These are phyloP conservation scores for Leishmania martiniquensis DNA, from an alignment of 208 protist genomes.

Conservation along the genomic window DNA sequence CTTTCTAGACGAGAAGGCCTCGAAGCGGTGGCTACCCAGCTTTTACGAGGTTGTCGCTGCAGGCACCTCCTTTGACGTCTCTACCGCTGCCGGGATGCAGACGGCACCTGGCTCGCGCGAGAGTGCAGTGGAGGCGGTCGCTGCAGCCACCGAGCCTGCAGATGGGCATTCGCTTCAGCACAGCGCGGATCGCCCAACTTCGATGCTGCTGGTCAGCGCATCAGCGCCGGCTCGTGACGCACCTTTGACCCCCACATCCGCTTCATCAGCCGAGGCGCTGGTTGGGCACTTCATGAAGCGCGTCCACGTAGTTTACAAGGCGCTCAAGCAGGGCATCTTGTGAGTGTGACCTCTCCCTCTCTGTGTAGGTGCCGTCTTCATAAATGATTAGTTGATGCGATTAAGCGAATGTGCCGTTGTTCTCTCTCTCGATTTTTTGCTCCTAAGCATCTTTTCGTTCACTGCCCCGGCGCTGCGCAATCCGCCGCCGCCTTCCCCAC, in stretches of 20 bases:
- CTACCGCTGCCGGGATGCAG: neutral
- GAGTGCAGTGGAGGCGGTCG: neutral
- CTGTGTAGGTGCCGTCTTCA: neutral
- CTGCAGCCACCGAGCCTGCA: neutral
- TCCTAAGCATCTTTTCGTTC: neutral
- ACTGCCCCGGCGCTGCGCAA: neutral
- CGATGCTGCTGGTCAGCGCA: slow-evolving; percentile 10
- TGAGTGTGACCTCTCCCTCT: slow-evolving; percentile 16
- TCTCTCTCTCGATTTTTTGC: neutral
- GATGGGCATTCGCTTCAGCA: slow-evolving; percentile 5
- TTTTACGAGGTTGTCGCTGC: slow-evolving; percentile 79
- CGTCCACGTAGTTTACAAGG: slow-evolving; percentile 72
- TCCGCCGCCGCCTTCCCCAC: too few relatives aligned
- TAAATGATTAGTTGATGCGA: neutral
- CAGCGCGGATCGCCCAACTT: slow-evolving; percentile 15
- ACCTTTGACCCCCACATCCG: neutral
- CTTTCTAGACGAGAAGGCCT: slow-evolving; percentile 71
- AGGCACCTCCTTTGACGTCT: slow-evolving; percentile 60
- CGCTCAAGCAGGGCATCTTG: slow-evolving; percentile 71
- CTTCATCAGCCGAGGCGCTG: slow-evolving; percentile 21
- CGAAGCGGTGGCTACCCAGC: slow-evolving; percentile 63
- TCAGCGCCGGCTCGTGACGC: neutral
- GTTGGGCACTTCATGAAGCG: slow-evolving; percentile 63
- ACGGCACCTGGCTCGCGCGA: neutral
- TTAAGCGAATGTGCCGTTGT: neutral